phyloP scores from a whole-genome alignment of 345 rosid species.

The Eutrema yunnanense region DNA sequence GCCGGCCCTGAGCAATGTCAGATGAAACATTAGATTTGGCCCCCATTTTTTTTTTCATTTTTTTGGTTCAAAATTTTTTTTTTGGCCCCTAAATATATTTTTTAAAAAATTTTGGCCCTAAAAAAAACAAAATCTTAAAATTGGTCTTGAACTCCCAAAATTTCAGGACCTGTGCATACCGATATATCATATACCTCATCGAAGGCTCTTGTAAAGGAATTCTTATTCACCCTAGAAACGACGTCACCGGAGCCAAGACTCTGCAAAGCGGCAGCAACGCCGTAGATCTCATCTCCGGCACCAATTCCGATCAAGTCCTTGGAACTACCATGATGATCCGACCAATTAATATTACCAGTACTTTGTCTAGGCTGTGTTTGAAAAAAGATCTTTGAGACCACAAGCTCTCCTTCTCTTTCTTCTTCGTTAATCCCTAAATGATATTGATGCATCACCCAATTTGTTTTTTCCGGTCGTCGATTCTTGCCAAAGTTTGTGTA shows the following conservation, averaged over 20 bases:
- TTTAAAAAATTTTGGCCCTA: too few species aligned
- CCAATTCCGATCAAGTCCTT: slow-evolving; percentile 40
- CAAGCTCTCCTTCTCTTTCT: slow-evolving; percentile 91
- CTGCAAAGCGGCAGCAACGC: slow-evolving; percentile 47
- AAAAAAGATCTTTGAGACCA: slow-evolving; percentile 84
- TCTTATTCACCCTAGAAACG: background rate
- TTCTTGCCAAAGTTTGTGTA: slow-evolving; percentile 87
- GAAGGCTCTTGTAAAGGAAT: slow-evolving; percentile 47
- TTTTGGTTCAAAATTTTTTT: too few species aligned
- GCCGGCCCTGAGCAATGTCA: too few species aligned
- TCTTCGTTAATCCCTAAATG: slow-evolving; percentile 73
- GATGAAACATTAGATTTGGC: too few species aligned
- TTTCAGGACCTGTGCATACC: too few species aligned
- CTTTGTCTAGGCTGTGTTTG: slow-evolving; percentile 89
- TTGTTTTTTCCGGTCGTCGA: slow-evolving; percentile 85
- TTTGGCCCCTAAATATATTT: too few species aligned
- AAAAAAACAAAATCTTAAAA: too few species aligned
- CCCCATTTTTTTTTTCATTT: too few species aligned
- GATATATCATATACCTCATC: slow-evolving; percentile 46
- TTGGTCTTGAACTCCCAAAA: too few species aligned
- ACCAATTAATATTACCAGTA: slow-evolving; percentile 37
- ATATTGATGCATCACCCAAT: slow-evolving; percentile 97
- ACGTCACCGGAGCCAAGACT: slow-evolving; percentile 33
- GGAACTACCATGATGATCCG: slow-evolving; percentile 35
- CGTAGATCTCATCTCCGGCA: slow-evolving; percentile 46